Percentiles rank a stretch among this genome's conserved stretches.
These are phyloP conservation scores for Candida sphagnicola DNA, from an alignment of 805 yeast species.

Conservation along the genomic window DNA sequence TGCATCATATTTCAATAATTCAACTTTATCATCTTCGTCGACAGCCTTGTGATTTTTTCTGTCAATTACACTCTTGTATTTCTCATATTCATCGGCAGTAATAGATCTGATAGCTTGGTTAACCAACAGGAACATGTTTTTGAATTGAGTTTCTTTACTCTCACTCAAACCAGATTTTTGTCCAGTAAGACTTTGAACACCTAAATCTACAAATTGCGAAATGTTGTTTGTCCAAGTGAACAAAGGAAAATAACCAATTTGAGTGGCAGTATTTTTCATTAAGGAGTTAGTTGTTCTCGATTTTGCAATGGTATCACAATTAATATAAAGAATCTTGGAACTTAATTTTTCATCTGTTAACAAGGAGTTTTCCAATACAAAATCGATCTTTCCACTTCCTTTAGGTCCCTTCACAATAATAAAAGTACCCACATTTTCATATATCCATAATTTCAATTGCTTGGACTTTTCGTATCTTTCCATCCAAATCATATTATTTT, in stretches of 20 bases:
- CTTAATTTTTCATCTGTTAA: slow-evolving; percentile 42
- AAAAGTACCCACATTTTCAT: slow-evolving; percentile 87
- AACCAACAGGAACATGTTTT: slow-evolving; percentile 72
- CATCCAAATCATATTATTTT: slow-evolving; percentile 51
- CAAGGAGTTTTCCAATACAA: slow-evolving; percentile 67
- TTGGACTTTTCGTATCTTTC: slow-evolving; percentile 67
- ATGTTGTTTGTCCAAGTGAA: slow-evolving; percentile 89
- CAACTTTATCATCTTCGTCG: slow-evolving; percentile 17
- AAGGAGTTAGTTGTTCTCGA: slow-evolving; percentile 71
- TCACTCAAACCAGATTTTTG: slow-evolving; percentile 90
- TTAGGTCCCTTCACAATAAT: slow-evolving; percentile 89
- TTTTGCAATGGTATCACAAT: slow-evolving; percentile 74
- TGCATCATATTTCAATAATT: slow-evolving; percentile 66
- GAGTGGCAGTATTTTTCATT: slow-evolving; percentile 63
- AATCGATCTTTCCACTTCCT: slow-evolving; percentile 88
- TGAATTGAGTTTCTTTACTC: slow-evolving; percentile 73
- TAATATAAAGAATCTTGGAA: slow-evolving; percentile 58
- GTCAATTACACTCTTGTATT: slow-evolving; percentile 21
- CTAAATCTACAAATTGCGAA: slow-evolving; percentile 76
- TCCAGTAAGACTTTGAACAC: slow-evolving; percentile 87
- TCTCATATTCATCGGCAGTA: slow-evolving; percentile 29
- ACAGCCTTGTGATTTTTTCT: slow-evolving; percentile 14
- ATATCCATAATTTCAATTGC: slow-evolving; percentile 72
- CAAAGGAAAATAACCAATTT: slow-evolving; percentile 88
- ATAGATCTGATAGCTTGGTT: slow-evolving; percentile 71